Evolutionary conservation across 2,329 filamentous ascomycete genomes (phyloP).

Genomic region (Cadophora sp.): DNA sequence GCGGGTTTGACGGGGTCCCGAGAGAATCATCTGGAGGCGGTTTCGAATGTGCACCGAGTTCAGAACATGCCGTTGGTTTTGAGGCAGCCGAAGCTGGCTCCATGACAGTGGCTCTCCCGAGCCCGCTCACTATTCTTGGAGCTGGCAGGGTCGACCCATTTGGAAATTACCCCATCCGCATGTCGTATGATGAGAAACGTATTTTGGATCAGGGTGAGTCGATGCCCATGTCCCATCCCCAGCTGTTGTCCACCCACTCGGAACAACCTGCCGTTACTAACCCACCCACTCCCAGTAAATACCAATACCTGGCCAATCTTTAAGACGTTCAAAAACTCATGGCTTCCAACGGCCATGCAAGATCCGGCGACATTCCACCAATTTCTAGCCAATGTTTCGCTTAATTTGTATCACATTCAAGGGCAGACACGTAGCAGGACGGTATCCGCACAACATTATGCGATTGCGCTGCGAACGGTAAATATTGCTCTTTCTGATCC

Average conservation of each 20-base stretch:
- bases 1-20: neutral
- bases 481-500: conserved; percentile 14
- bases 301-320: neutral
- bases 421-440: neutral
- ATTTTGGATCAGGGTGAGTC: conserved; percentile 12
- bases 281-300: neutral
- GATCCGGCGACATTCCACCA: conserved; percentile 14
- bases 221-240: neutral
- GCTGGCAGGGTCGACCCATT: conserved; percentile 16
- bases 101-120: neutral
- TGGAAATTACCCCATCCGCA: neutral
- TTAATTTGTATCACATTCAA: neutral
- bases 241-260: neutral
- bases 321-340: conserved; percentile 2
- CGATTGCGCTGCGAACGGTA: conserved; percentile 5
- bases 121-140: neutral
- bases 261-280: neutral
- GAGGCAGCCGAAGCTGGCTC: too few relatives aligned
- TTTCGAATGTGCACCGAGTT: neutral
- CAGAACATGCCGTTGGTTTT: neutral
- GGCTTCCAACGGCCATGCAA: conserved; percentile 7
- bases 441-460: neutral
- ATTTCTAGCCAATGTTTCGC: conserved; percentile 7
- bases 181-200: neutral
- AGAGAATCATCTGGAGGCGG: neutral